Evolutionary conservation across 164 flowering plant genomes (phyloP).

Genomic region (Vitis vinifera): DNA sequence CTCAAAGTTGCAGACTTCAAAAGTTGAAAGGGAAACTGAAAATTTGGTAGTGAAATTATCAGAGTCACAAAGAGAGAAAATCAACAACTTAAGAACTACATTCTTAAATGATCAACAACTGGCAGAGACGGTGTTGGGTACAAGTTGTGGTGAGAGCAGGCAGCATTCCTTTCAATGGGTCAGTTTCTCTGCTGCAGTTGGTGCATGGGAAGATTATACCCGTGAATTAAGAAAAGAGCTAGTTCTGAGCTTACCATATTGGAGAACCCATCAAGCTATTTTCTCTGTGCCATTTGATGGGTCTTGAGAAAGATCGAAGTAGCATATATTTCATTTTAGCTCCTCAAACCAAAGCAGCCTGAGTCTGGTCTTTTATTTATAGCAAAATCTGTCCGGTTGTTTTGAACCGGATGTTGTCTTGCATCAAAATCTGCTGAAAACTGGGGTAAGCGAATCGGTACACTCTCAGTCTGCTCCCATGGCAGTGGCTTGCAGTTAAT

Average conservation of each 20-base stretch:
- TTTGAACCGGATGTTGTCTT: too few relatives aligned
- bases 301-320: background rate
- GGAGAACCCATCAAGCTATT: constrained; percentile 55
- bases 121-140: constrained; percentile 32
- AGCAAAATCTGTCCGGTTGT: too few relatives aligned
- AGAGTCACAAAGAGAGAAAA: constrained; percentile 24
- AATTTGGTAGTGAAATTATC: constrained; percentile 24
- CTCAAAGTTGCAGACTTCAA: constrained; percentile 19
- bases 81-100: constrained; percentile 17
- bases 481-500: too few relatives aligned
- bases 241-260: constrained; percentile 42
- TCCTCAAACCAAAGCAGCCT: too few relatives aligned
- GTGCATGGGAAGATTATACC: constrained; percentile 62
- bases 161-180: constrained; percentile 35
- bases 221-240: constrained; percentile 35
- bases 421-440: too few relatives aligned
- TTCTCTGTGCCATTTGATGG: constrained; percentile 27
- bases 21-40: constrained; percentile 4
- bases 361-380: too few relatives aligned
- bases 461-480: too few relatives aligned
- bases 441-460: too few relatives aligned
- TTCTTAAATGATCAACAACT: constrained; percentile 36
- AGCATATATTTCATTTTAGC: too few relatives aligned
- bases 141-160: constrained; percentile 4
- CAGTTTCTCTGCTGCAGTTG: constrained; percentile 39